These are phyloP conservation scores for Neonectria coccinea DNA, from an alignment of 2,329 filamentous ascomycete genomes.

Conservation along the genomic window DNA sequence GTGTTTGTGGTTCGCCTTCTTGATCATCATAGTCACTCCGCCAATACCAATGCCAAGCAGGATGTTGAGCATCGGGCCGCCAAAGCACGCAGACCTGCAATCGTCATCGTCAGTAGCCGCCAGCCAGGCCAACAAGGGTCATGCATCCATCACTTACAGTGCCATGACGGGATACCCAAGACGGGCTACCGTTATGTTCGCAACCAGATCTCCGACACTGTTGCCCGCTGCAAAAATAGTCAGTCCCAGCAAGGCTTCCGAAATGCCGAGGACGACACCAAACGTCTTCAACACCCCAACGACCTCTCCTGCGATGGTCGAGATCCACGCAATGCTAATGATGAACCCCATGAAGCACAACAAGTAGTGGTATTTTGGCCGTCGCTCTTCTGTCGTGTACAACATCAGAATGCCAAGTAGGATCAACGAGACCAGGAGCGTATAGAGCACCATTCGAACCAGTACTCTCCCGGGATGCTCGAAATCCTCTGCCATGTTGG, in stretches of 20 bases:
- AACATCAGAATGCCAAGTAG: constrained; percentile 74
- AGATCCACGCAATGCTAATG: constrained; percentile 96
- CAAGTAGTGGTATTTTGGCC: constrained; percentile 79
- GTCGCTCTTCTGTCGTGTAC: constrained; percentile 74
- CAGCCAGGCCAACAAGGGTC: background rate
- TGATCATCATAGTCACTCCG: constrained; percentile 87
- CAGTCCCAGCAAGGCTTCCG: constrained; percentile 91
- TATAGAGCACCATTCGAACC: constrained; percentile 68
- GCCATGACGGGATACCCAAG: constrained; percentile 98
- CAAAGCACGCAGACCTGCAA: constrained; percentile 87
- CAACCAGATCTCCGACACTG: constrained; percentile 91
- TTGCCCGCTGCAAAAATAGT: constrained; percentile 98
- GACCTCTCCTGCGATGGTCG: constrained; percentile 93
- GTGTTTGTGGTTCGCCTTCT: constrained; percentile 73
- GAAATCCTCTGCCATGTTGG: constrained; percentile 70
- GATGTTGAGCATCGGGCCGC: constrained; percentile 98
- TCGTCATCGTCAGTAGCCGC: constrained; percentile 19
- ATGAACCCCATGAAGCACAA: constrained; percentile 91
- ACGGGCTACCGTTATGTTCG: constrained; percentile 92
- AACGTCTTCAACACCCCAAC: constrained; percentile 94
- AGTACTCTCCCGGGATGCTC: constrained; percentile 65
- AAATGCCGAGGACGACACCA: constrained; percentile 91
- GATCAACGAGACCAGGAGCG: constrained; percentile 76
- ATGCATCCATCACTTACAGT: constrained; percentile 59
- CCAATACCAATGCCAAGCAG: constrained; percentile 93